Evolutionary conservation across 2,329 filamentous ascomycete genomes (phyloP).

Genomic region (Exophiala viscosa): DNA sequence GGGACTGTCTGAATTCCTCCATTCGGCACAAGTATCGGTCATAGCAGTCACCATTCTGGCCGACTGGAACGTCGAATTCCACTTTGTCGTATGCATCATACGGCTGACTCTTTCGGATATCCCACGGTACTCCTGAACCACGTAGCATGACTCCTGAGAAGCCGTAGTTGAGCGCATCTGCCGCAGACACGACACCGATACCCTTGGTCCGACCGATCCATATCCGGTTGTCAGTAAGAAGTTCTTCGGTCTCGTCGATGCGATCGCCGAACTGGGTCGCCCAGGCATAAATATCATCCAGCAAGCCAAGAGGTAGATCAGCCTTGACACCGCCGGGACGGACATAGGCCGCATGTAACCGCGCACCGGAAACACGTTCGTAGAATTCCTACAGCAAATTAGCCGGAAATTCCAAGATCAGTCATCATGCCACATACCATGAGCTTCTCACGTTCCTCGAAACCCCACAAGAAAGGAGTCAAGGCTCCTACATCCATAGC

Average conservation of each 20-base stretch:
- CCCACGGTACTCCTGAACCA: constrained; percentile 92
- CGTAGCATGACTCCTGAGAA: constrained; percentile 98
- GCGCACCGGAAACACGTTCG: constrained; percentile 95
- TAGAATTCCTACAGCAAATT: constrained; percentile 78
- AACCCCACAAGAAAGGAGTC: constrained; percentile 98
- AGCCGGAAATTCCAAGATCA: background rate
- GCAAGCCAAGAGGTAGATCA: constrained; percentile 85
- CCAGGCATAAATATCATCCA: constrained; percentile 99
- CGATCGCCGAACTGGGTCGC: constrained; percentile 98
- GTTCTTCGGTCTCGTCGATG: constrained; percentile 97
- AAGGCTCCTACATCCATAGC: constrained; percentile 98
- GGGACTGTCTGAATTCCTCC: constrained; percentile 98
- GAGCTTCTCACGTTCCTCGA: constrained; percentile 98
- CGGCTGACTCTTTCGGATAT: constrained; percentile 92
- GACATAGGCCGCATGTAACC: constrained; percentile 94
- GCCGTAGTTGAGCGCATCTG: constrained; percentile 93
- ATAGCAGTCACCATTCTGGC: constrained; percentile 97
- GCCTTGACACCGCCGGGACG: constrained; percentile 94
- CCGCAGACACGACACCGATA: constrained; percentile 83
- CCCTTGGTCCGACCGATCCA: constrained; percentile 93
- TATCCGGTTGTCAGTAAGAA: constrained; percentile 98
- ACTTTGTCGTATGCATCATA: constrained; percentile 98
- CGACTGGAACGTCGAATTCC: constrained; percentile 96
- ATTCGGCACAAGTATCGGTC: constrained; percentile 98
- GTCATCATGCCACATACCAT: constrained; percentile 67